Percentiles rank a stretch among this genome's conserved stretches.
phyloP scores from a whole-genome alignment of 2,329 filamentous ascomycete species.

The Stagonosporopsis chrysanthemi region DNA sequence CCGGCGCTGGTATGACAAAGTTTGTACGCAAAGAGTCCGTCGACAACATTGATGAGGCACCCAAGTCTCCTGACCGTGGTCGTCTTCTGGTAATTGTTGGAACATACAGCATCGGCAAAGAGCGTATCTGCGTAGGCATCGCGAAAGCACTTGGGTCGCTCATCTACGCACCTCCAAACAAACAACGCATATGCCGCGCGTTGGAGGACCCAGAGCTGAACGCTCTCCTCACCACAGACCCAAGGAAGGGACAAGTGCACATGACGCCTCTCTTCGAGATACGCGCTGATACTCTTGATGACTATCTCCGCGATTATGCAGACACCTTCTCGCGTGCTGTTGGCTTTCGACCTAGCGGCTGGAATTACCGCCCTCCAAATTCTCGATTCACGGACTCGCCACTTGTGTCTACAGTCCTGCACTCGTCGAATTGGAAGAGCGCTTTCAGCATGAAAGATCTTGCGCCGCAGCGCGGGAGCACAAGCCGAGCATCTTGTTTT shows the following conservation, averaged over 20 bases:
- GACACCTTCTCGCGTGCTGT: conserved; percentile 86
- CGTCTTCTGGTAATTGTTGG: conserved; percentile 90
- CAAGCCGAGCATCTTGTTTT: conserved; percentile 82
- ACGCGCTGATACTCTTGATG: conserved; percentile 85
- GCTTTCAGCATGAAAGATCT: conserved; percentile 76
- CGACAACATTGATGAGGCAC: conserved; percentile 36
- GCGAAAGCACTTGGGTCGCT: conserved; percentile 84
- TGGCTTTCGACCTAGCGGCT: conserved; percentile 90
- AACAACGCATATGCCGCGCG: conserved; percentile 83
- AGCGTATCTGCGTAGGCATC: conserved; percentile 92
- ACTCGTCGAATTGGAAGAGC: conserved; percentile 76
- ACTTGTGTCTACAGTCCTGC: conserved; percentile 69
- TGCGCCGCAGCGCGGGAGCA: conserved; percentile 82
- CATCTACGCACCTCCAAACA: conserved; percentile 84
- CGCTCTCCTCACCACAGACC: conserved; percentile 78
- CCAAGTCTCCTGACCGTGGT: conserved; percentile 55
- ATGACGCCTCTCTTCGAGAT: conserved; percentile 98
- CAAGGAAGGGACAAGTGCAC: conserved; percentile 88
- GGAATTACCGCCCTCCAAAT: conserved; percentile 83
- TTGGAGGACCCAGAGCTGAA: conserved; percentile 85
- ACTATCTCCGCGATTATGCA: conserved; percentile 82
- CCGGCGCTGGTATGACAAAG: conserved; percentile 67
- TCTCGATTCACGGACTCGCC: conserved; percentile 69
- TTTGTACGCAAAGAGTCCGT: conserved; percentile 62
- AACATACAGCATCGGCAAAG: conserved; percentile 98